Evolutionary conservation across 495 filamentous ascomycete species (phyloP).

Genomic region (Podospora fimiseda): DNA sequence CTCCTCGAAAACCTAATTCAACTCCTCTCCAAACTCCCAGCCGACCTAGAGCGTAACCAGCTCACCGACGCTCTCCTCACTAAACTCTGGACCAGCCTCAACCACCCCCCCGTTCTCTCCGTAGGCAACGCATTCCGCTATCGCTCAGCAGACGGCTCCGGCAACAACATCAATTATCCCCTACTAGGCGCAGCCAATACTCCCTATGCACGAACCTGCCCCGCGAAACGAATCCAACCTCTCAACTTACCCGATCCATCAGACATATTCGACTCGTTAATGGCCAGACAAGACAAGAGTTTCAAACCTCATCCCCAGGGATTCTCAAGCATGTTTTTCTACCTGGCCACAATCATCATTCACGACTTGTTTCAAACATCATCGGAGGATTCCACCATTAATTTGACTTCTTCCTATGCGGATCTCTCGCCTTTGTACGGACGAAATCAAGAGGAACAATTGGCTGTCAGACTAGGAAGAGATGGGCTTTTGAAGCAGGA

Average conservation of each 20-base stretch:
- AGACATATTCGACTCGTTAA: slow-evolving; percentile 54
- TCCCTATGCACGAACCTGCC: slow-evolving; percentile 65
- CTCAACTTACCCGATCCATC: slow-evolving; percentile 64
- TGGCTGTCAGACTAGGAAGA: slow-evolving; percentile 59
- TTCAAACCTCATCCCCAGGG: slow-evolving; percentile 59
- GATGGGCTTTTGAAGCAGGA: slow-evolving; percentile 74
- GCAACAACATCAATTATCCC: slow-evolving; percentile 57
- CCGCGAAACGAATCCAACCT: slow-evolving; percentile 36
- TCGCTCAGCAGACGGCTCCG: slow-evolving; percentile 59
- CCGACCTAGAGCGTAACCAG: slow-evolving; percentile 27
- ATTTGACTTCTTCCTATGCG: slow-evolving; percentile 64
- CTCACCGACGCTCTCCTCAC: slow-evolving; percentile 37
- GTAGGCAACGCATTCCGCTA: slow-evolving; percentile 40
- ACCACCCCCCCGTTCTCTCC: slow-evolving; percentile 58
- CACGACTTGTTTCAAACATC: slow-evolving; percentile 53
- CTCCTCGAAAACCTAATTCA: slow-evolving; percentile 38
- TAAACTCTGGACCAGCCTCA: slow-evolving; percentile 56
- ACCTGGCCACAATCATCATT: slow-evolving; percentile 75
- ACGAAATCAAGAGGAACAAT: slow-evolving; percentile 60
- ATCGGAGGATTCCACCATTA: slow-evolving; percentile 25
- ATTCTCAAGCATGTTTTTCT: slow-evolving; percentile 78
- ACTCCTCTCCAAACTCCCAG: slow-evolving; percentile 30
- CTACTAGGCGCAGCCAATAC: slow-evolving; percentile 49
- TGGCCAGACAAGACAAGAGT: slow-evolving; percentile 36
- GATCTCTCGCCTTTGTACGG: slow-evolving; percentile 75